Percentiles rank a stretch among this genome's conserved stretches.
These are phyloP conservation scores for Hyaloscypha finlandica DNA, from an alignment of 495 filamentous ascomycete genomes.

Conservation along the genomic window DNA sequence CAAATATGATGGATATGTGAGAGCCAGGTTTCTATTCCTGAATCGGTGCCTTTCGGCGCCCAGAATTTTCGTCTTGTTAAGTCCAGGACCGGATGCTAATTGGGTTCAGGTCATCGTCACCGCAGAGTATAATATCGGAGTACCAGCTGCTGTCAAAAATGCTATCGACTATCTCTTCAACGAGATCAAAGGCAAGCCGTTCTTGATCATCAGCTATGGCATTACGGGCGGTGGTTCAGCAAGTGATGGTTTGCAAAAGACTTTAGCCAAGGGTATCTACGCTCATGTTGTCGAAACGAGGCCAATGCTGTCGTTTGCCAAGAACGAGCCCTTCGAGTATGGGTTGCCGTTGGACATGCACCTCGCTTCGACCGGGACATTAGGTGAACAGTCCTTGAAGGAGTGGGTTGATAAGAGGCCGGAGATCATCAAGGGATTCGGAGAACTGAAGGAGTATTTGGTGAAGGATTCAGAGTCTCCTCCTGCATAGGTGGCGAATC, in stretches of 20 bases:
- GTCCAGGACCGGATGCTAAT: not conserved
- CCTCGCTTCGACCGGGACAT: not conserved
- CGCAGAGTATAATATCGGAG: constrained; percentile 50
- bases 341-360: constrained; percentile 13
- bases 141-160: constrained; percentile 59
- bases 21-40: not conserved
- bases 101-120: constrained; percentile 49
- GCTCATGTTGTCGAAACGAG: constrained; percentile 14
- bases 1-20: constrained; percentile 48
- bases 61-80: not conserved
- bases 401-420: constrained; percentile 13
- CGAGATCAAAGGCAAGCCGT: constrained; percentile 61
- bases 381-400: constrained; percentile 12
- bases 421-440: constrained; percentile 15
- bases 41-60: not conserved
- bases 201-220: constrained; percentile 58
- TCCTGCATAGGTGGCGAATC: not conserved
- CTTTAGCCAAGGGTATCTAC: not conserved
- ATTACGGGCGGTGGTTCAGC: constrained; percentile 46
- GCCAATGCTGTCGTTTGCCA: constrained; percentile 9
- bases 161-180: constrained; percentile 62
- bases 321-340: not conserved
- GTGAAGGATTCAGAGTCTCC: not conserved
- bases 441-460: constrained; percentile 16
- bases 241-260: constrained; percentile 9